Evolutionary conservation across 495 filamentous ascomycete genomes (phyloP).

Genomic region (Neurospora sp.): DNA sequence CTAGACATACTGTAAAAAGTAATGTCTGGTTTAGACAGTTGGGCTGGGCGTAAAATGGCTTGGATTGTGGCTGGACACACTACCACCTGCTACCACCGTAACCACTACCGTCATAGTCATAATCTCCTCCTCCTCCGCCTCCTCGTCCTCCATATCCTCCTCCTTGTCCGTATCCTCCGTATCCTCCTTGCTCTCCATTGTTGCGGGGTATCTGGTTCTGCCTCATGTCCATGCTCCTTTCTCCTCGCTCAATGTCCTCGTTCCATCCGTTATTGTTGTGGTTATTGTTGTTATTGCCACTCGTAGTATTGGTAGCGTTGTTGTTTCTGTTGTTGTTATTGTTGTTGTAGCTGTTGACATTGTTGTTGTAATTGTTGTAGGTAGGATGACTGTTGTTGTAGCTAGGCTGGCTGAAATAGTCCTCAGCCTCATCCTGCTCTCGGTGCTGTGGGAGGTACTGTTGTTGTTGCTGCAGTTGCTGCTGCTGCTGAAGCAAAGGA

Average conservation of each 20-base stretch:
- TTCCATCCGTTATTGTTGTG: slow-evolving; percentile 22
- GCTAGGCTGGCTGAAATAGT: background rate
- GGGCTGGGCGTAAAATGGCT: background rate
- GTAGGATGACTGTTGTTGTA: background rate
- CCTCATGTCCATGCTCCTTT: background rate
- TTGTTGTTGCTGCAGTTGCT: background rate
- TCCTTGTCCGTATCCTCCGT: background rate
- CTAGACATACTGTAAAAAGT: background rate
- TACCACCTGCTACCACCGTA: background rate
- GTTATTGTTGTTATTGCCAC: slow-evolving; percentile 11
- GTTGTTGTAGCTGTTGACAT: background rate
- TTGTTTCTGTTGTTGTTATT: background rate
- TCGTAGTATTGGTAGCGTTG: slow-evolving; percentile 7
- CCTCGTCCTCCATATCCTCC: background rate
- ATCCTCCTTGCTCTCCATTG: background rate
- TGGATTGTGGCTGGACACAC: background rate
- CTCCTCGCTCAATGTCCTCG: slow-evolving; percentile 22
- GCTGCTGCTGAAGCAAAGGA: background rate
- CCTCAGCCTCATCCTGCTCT: background rate
- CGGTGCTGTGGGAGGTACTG: background rate
- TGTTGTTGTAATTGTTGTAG: background rate
- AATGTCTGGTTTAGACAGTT: background rate
- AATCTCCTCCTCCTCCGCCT: background rate
- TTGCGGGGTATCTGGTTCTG: background rate
- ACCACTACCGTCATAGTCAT: background rate